Conservation (phyloP, 2,329 filamentous ascomycete species). For the Parascedosporium putredinis region DNA sequence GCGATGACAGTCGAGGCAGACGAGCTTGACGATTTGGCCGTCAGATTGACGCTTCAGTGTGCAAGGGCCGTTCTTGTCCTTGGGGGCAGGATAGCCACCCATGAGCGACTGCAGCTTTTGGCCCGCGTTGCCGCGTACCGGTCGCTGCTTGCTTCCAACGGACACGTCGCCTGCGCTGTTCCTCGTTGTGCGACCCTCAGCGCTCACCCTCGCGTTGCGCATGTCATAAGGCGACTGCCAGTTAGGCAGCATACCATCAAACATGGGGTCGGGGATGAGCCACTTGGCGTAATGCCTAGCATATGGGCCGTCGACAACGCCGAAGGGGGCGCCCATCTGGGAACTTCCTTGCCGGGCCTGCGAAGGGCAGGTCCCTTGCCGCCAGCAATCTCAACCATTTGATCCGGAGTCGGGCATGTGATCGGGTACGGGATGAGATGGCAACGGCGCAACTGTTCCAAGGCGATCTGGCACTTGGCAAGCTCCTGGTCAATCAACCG, state of each 20-base stretch:
- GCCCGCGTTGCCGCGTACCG: constrained; percentile 37
- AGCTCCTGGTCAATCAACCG: constrained; percentile 92
- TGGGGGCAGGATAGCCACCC: constrained; percentile 60
- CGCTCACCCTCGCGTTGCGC: constrained; percentile 32
- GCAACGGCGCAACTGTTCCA: constrained; percentile 89
- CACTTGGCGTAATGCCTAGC: constrained; percentile 90
- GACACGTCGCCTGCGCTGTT: constrained; percentile 46
- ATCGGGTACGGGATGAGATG: constrained; percentile 84
- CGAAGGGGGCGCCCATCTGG: constrained; percentile 80
- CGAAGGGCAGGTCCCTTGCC: constrained; percentile 65
- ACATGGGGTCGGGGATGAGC: constrained; percentile 80
- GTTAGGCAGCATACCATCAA: constrained; percentile 57
- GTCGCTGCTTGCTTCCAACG: constrained; percentile 38
- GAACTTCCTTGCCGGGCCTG: constrained; percentile 51
- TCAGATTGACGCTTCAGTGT: constrained; percentile 71
- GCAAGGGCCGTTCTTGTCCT: constrained; percentile 74
- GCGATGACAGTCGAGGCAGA: constrained; percentile 77
- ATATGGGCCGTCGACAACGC: constrained; percentile 85
- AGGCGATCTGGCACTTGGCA: constrained; percentile 84
- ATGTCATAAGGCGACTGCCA: constrained; percentile 30
- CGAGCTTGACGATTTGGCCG: constrained; percentile 76
- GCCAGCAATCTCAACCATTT: constrained; percentile 59
- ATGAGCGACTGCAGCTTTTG: constrained; percentile 61
- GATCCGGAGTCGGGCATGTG: constrained; percentile 52
- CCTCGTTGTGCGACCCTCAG: constrained; percentile 69